Evolutionary conservation across 176 grass and related monocot genomes (phyloP).

Genomic region (Triticum turgidum): DNA sequence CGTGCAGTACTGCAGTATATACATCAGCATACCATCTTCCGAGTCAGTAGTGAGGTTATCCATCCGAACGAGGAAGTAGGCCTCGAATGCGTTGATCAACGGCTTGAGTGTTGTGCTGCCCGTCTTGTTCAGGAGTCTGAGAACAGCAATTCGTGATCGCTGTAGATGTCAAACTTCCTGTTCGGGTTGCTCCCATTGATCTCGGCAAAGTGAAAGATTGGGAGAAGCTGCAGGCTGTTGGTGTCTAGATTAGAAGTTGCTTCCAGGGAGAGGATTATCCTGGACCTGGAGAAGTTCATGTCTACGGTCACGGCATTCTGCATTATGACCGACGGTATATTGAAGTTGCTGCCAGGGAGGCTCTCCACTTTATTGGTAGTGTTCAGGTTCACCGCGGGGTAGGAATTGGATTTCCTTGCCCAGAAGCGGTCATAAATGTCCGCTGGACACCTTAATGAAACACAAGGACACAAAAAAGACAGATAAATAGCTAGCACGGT

Average conservation of each 20-base stretch:
- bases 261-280: not conserved
- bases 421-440: not conserved
- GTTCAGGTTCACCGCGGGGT: not conserved
- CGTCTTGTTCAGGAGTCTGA: not conserved
- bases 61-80: too few species aligned
- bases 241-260: too few species aligned
- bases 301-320: too few species aligned
- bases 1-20: not conserved
- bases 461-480: not conserved
- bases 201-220: not conserved
- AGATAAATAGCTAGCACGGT: not conserved
- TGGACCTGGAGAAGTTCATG: too few species aligned
- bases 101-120: too few species aligned
- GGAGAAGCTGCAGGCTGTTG: not conserved
- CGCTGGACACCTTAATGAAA: not conserved
- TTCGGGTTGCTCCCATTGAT: not conserved
- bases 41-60: too few species aligned
- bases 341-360: too few species aligned
- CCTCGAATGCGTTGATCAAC: too few species aligned
- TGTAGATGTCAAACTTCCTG: not conserved
- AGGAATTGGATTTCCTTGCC: not conserved
- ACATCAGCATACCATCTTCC: too few species aligned
- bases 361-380: not conserved
- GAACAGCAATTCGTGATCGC: not conserved
- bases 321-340: too few species aligned